Evolutionary conservation across 441 rosid species (phyloP).

Genomic region (Capsella rubella): DNA sequence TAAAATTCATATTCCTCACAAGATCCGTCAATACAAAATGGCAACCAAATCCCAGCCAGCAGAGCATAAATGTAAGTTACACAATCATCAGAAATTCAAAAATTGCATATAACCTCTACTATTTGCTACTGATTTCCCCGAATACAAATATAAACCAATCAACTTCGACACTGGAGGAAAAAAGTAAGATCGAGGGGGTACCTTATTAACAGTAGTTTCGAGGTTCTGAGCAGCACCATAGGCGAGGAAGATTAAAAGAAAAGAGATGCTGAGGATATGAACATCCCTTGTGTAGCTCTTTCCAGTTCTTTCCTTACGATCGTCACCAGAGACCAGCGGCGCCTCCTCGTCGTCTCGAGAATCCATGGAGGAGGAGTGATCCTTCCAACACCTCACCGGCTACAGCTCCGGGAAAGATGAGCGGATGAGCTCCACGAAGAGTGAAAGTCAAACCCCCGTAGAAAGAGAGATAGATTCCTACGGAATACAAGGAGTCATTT

Average conservation of each 20-base stretch:
- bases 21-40: slow-evolving; percentile 4
- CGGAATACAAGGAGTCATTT: neutral
- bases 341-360: slow-evolving; percentile 61
- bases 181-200: slow-evolving; percentile 31
- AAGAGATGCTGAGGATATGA: slow-evolving; percentile 81
- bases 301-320: slow-evolving; percentile 39
- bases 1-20: slow-evolving; percentile 5
- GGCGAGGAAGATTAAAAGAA: slow-evolving; percentile 80
- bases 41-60: neutral
- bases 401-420: slow-evolving; percentile 2
- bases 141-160: neutral
- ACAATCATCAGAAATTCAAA: neutral
- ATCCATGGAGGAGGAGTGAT: slow-evolving; percentile 47
- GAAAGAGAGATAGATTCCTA: slow-evolving; percentile 5
- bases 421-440: slow-evolving; percentile 11
- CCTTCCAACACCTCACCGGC: neutral
- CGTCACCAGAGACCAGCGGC: slow-evolving; percentile 57
- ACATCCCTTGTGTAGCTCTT: slow-evolving; percentile 67
- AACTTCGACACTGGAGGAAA: neutral
- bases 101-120: neutral
- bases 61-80: neutral
- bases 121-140: neutral
- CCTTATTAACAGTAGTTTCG: slow-evolving; percentile 77
- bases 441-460: slow-evolving; percentile 36
- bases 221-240: slow-evolving; percentile 98